phyloP scores from a whole-genome alignment of 805 yeast species.

The Candida easanensis region DNA sequence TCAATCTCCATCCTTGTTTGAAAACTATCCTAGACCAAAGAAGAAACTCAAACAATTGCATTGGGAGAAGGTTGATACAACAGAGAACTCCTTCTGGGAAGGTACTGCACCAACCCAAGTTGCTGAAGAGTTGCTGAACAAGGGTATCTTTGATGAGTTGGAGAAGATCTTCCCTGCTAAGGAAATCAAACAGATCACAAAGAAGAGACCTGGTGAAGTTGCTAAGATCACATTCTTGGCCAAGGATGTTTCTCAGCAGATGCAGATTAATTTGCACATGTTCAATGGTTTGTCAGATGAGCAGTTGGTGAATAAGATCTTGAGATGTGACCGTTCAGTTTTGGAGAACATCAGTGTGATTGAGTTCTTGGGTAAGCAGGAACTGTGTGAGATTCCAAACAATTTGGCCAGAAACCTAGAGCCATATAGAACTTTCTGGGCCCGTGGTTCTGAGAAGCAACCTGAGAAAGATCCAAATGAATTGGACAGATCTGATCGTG shows the following conservation, averaged over 20 bases:
- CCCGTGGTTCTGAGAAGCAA: conserved; percentile 29
- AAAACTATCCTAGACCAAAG: conserved; percentile 44
- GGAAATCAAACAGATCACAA: conserved; percentile 33
- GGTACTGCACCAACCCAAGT: conserved; percentile 39
- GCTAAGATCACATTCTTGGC: conserved; percentile 57
- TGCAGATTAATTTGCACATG: conserved; percentile 72
- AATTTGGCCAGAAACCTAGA: conserved; percentile 53
- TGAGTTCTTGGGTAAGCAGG: conserved; percentile 71
- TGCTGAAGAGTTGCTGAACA: conserved; percentile 47
- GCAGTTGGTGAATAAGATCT: conserved; percentile 51
- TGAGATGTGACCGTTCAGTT: conserved; percentile 58
- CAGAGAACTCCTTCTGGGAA: conserved; percentile 65
- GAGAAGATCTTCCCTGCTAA: conserved; percentile 54
- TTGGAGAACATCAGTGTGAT: conserved; percentile 53
- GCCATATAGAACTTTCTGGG: conserved; percentile 59
- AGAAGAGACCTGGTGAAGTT: conserved; percentile 41
- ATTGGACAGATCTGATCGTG: conserved; percentile 66
- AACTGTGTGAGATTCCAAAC: conserved; percentile 56
- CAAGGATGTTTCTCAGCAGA: conserved; percentile 73
- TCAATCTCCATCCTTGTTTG: conserved; percentile 28
- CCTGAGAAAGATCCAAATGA: conserved; percentile 56
- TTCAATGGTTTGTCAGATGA: conserved; percentile 52
- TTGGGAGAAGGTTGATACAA: conserved; percentile 70
- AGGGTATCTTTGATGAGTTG: conserved; percentile 65
- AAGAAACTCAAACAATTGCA: conserved; percentile 73